Base-by-base conservation (phyloP, 768 basidiomycete species). In the Austroboletus eburneus region DNA sequence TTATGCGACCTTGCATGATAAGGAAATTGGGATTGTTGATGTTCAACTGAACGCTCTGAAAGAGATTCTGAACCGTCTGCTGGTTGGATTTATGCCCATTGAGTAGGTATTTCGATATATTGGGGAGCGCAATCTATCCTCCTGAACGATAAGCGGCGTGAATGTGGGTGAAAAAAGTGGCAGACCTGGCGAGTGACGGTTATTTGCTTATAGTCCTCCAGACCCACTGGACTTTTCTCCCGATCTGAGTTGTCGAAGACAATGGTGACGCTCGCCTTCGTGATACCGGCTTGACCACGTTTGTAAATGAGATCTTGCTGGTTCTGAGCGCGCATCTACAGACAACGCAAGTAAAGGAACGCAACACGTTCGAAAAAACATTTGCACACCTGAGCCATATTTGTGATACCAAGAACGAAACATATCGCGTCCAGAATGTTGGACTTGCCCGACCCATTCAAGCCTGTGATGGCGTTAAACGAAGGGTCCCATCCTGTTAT, bases 21-120 rank as follows among this genome's bases (percentile, higher is more conserved):
- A 99, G 77, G 72, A 98, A 98, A 65, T 98, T 98, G 36, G 96
- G 96, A 67, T 97, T 97, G 70, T 98, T 99, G 77, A 99, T 98
- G 63, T 98, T 98, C 54, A 99, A 80, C 65, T 96, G 93, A 1
- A 99, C 94, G 33, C 90, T 86, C 63, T 98, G 96, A 61, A 99
- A 98, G 13, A 98, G 74, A 23, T 83, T 87, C 59, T 96, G 96
- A 0, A 99, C 79, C 1, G 73, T 75, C 43, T 87, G 81, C 54
- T 96, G 91, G 4, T 82, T 80, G 3, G 92, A 75, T 58, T 94
- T 96, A 72, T 97, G 96, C 0, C 96, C 96, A 54, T 97, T 97
- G 34, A 98, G 68, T 14, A 99, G 81, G 66, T 96, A 98, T 58
- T 99, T 99, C 6, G 91, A 87, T 44, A 90, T 76, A 48, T 92